Evolutionary conservation across 768 basidiomycete genomes (phyloP), one percentile per base, ranked within the genome.

Genomic region (Pholiota molesta): DNA sequence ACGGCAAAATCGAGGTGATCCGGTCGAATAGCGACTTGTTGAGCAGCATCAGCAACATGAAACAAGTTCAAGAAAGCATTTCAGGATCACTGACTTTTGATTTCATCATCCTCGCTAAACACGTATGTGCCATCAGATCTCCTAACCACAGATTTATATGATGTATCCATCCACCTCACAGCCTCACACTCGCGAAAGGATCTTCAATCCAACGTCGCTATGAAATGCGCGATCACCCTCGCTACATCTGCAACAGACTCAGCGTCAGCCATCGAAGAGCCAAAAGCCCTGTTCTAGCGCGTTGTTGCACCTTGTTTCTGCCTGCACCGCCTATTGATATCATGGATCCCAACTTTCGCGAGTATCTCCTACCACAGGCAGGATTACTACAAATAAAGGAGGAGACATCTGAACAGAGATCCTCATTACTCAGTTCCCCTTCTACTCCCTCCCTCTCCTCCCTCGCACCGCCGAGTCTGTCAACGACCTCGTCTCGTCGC

Each of bases 261-360:
- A 65, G 61, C 47, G 23, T 59, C 54, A 59, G 40, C 45, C 53
- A 55, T 65, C 66, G 64, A 57, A 57, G 57, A 60, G 51, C 66
- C 64, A 62, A 68, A 68, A 69, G 59, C 67, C 66, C 62, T 68
- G 65, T 59, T 57, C 57, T 60, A 66, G 52, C 64, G 59, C 58
- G 54, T 65, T 63, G 69, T 71, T 66, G 64, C 66, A 28, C 37
- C 28, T 63, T 28, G 40, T 53, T 47, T 60, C 59, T 61, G 62
- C 77, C 67, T 75, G 78, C 83, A 83, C 82, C 73, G 82, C 83
- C 78, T 69, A 65, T 67, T 62, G 52, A 54, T 69, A 72, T 71
- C 69, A 78, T 77, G 78, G 71, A 74, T 69, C 69, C 69, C 63
- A 68, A 67, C 68, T 78, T 77, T 65, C 75, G 71, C 75, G 75